A percentile compares a stretch with the other conserved stretches of the same genome.
Evolutionary conservation across 495 filamentous ascomycete genomes (phyloP).

Genomic region (Penicillium tannophilum): DNA sequence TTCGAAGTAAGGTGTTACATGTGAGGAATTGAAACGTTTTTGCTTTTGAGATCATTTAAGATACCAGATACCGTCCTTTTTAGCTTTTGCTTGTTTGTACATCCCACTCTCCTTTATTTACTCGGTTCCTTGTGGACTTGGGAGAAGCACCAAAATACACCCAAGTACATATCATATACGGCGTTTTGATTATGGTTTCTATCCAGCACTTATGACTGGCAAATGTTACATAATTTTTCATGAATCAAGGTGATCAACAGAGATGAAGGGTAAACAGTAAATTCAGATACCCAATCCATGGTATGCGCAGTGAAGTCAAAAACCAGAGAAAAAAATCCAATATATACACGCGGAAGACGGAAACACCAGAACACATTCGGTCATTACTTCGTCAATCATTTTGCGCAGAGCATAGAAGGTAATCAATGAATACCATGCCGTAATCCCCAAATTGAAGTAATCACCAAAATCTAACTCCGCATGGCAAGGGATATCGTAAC

Average conservation of each 20-base stretch:
- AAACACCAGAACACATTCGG: not conserved
- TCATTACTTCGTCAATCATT: constrained; percentile 6
- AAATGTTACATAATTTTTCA: constrained; percentile 16
- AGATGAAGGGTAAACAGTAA: not conserved
- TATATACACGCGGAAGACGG: not conserved
- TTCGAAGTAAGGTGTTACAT: constrained; percentile 21
- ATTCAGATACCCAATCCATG: not conserved
- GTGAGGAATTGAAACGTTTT: constrained; percentile 5
- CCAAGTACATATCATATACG: constrained; percentile 10
- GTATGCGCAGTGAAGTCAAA: not conserved
- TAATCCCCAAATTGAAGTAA: not conserved
- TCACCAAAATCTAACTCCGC: not conserved
- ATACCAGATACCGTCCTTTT: constrained; percentile 28
- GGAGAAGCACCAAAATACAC: constrained; percentile 11
- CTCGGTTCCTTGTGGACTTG: constrained; percentile 8
- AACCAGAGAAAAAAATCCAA: not conserved
- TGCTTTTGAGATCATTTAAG: not conserved
- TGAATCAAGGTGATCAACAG: constrained; percentile 9
- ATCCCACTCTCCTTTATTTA: constrained; percentile 16
- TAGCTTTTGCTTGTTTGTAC: constrained; percentile 13
- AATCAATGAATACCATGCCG: not conserved
- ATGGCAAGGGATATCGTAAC: constrained; percentile 3
- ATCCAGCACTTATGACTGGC: not conserved
- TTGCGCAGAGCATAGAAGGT: not conserved
- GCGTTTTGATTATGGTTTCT: constrained; percentile 1